Percentiles rank a stretch among this genome's conserved stretches.
Evolutionary conservation across 208 protist genomes (phyloP).

Genomic region (Trypanosoma scelopori): DNA sequence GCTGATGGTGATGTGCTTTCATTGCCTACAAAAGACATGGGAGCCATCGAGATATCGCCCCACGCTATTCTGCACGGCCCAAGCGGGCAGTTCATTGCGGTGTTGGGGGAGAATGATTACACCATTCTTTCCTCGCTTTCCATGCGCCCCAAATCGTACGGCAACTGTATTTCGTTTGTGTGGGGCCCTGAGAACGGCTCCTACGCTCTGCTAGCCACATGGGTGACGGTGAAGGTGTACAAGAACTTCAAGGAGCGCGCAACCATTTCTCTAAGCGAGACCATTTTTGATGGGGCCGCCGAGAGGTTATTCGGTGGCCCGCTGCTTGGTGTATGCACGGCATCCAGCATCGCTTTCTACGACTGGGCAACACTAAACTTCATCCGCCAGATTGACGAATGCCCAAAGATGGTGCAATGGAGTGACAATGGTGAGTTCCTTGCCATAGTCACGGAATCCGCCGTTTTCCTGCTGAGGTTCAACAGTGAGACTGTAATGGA

Average conservation of each 20-base stretch:
- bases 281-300: conserved; percentile 18
- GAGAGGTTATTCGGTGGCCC: conserved; percentile 87
- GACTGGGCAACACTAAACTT: conserved; percentile 95
- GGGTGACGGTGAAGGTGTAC: conserved; percentile 92
- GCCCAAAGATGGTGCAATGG: conserved; percentile 92
- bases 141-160: conserved; percentile 96
- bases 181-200: conserved; percentile 90
- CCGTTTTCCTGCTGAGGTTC: conserved; percentile 96
- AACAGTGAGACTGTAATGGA: conserved; percentile 82
- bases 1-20: conserved; percentile 75
- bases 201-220: conserved; percentile 93
- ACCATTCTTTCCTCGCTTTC: conserved; percentile 97
- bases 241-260: conserved; percentile 96
- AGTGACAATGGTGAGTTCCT: conserved; percentile 88
- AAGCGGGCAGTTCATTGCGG: conserved; percentile 94
- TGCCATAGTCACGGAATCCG: conserved; percentile 82
- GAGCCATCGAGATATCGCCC: conserved; percentile 93
- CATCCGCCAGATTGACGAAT: conserved; percentile 96
- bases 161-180: conserved; percentile 95
- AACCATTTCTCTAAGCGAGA: conserved; percentile 57
- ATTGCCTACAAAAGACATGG: conserved; percentile 92
- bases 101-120: conserved; percentile 97
- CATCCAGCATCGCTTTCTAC: conserved; percentile 93
- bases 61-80: conserved; percentile 90
- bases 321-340: conserved; percentile 88